Base-by-base conservation (phyloP, 192 early-diverging fungal species). In the Entomortierella parvispora region DNA sequence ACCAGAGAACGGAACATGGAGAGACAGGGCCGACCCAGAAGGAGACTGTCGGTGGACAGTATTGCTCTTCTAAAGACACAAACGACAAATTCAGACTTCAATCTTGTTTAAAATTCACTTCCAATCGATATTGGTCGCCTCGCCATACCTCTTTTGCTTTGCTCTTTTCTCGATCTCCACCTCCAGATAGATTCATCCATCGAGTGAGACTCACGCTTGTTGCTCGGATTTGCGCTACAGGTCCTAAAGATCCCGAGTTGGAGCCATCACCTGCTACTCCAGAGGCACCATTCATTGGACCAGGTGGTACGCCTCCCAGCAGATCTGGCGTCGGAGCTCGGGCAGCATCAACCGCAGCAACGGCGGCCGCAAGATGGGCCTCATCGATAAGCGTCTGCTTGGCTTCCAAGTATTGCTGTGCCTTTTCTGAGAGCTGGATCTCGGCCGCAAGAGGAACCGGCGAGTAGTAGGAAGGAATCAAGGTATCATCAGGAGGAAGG, bases 181-280 rank as follows among this genome's bases (percentile, higher is more conserved):
- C 72, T 44, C 70, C 70, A 12, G 72, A 68, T 3, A 76, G 47
- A 45, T 76, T 65, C 72, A 76, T 76, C 65, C 64, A 68, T 33
- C 72, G 50, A 7, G 64, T 67, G 46, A 76, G 46, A 32, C 62
- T 65, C 26, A 56, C 62, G 11, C 62, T 62, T 34, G 65, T 68
- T 9, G 65, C 72, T n/a, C 59, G 29, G 42, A 58, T 62, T 53
- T 76, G 72, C 0, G 72, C 51, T 33, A 62, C 59, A 11, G 72
- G 52, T 1, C 65, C 72, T 14, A 53, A 47, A 3, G 56, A 43
- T 40, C 37, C 37, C 37, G 37, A 40, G 5, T 12, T 12, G 12
- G 37, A 12, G 5, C 37, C 37, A 12, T 40, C 37, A 9, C 7
- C 37, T 9, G 37, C 5, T 9, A 5, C 37, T 9, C 37, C 37